phyloP scores from a whole-genome alignment of 768 basidiomycete genomes.

The Mycena albidolilacea region DNA sequence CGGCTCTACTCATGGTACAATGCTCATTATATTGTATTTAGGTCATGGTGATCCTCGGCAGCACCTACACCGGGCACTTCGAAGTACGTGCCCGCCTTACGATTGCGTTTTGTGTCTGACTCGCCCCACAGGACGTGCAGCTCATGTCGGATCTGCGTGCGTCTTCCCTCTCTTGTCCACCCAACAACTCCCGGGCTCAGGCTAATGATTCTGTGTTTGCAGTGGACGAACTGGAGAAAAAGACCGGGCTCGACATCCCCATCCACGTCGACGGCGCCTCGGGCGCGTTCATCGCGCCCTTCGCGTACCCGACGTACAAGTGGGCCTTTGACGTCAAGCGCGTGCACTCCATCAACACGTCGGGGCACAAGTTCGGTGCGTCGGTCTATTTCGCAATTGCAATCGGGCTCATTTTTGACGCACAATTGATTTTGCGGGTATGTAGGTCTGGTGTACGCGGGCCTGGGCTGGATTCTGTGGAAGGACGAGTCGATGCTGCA shows the following conservation, averaged over 20 bases:
- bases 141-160: slow-evolving; percentile 66
- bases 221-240: slow-evolving; percentile 69
- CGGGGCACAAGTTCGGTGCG: slow-evolving; percentile 73
- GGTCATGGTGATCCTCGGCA: slow-evolving; percentile 68
- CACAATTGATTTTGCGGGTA: too few relatives aligned
- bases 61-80: slow-evolving; percentile 75
- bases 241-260: slow-evolving; percentile 71
- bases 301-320: slow-evolving; percentile 68
- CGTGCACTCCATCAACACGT: slow-evolving; percentile 43
- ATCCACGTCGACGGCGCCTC: slow-evolving; percentile 81
- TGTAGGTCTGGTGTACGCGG: slow-evolving; percentile 59
- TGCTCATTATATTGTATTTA: neutral
- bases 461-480: slow-evolving; percentile 77
- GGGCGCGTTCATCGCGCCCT: slow-evolving; percentile 76
- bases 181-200: neutral
- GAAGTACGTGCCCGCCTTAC: slow-evolving; percentile 47
- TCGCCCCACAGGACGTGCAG: slow-evolving; percentile 36
- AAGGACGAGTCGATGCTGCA: slow-evolving; percentile 69
- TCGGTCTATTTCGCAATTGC: slow-evolving; percentile 25
- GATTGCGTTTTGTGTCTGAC: neutral
- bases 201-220: neutral
- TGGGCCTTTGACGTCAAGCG: slow-evolving; percentile 69
- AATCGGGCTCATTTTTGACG: slow-evolving; percentile 39
- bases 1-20: too few relatives aligned
- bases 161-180: slow-evolving; percentile 31